Conservation (phyloP, 2,329 filamentous ascomycete genomes). For the Setomelanomma holmii region DNA sequence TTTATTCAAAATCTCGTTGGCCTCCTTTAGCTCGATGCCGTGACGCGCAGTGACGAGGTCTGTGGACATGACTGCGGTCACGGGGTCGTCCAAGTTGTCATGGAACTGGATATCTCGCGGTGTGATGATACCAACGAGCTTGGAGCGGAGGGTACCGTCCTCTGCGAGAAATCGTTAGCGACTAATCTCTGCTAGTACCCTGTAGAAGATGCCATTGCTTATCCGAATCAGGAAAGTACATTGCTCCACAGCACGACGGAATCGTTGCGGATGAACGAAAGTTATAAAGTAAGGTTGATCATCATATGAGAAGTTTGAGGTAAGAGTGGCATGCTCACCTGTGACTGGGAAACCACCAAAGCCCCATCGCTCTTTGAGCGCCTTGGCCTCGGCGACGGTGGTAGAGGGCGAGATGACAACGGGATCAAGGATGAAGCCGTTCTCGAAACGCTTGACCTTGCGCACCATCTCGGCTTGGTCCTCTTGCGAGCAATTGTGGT, state of each 20-base stretch:
- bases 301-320: conserved; percentile 68
- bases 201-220: background rate
- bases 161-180: conserved; percentile 63
- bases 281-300: conserved; percentile 78
- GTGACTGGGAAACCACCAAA: conserved; percentile 99
- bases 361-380: conserved; percentile 96
- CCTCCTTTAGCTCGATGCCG: conserved; percentile 84
- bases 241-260: conserved; percentile 83
- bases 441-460: conserved; percentile 99
- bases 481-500: conserved; percentile 99
- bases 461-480: conserved; percentile 98
- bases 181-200: background rate
- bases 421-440: conserved; percentile 97
- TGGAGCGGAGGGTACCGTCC: conserved; percentile 89
- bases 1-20: conserved; percentile 89
- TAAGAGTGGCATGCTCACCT: conserved; percentile 68
- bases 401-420: conserved; percentile 87
- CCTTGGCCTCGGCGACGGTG: conserved; percentile 89
- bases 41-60: conserved; percentile 87
- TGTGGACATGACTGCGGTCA: conserved; percentile 93
- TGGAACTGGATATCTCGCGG: conserved; percentile 99
- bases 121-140: conserved; percentile 96
- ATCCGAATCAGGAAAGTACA: conserved; percentile 57
- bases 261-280: conserved; percentile 99
- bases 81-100: conserved; percentile 71